Evolutionary conservation across 805 yeast species (phyloP), one percentile per base, ranked within the genome.

Genomic region (Cyberlindnera maritima): DNA sequence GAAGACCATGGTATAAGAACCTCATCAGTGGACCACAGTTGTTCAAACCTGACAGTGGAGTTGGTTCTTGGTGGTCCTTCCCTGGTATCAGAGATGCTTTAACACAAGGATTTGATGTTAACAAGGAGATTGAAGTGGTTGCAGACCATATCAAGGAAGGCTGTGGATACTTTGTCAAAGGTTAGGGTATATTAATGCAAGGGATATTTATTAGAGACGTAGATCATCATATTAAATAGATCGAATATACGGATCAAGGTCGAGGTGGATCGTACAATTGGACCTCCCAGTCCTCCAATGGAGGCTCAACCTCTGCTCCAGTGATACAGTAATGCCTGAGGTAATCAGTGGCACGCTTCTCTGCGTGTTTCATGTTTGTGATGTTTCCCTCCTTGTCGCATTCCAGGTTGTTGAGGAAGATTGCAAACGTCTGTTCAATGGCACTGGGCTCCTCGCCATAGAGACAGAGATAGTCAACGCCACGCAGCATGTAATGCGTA

Each of bases 61-160:
- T 65, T 13, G 72, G 67, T 49, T 69, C 76, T 34, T 77, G 85
- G 76, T 80, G 82, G 65, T 74, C 86, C 2, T 89, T 86, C 60
- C 97, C 97, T 0, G 76, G 77, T 5, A 75, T 90, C 2, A 74
- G 95, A 50, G 96, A 90, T 59, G 81, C 79, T 0, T 60, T 88
- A 12, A 70, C 69, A 36, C 76, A 81, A 49, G 76, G 79, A 71
- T 67, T 58, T 0, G 62, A 57, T 29, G 90, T 88, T 0, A 86
- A 82, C 50, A 53, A 61, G 2, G 81, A 82, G 52, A 62, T 85
- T 9, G 66, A 75, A 36, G 53, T 59, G 4, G 65, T 80, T 14
- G 71, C 78, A 5, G 56, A 61, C 14, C 12, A 47, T 14, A 40
- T 55, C 19, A 9, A 44, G 5, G 54, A 54, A 15, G 57, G 55